Base-by-base conservation (phyloP, 345 rosid species). In the Aurinia saxatilis region DNA sequence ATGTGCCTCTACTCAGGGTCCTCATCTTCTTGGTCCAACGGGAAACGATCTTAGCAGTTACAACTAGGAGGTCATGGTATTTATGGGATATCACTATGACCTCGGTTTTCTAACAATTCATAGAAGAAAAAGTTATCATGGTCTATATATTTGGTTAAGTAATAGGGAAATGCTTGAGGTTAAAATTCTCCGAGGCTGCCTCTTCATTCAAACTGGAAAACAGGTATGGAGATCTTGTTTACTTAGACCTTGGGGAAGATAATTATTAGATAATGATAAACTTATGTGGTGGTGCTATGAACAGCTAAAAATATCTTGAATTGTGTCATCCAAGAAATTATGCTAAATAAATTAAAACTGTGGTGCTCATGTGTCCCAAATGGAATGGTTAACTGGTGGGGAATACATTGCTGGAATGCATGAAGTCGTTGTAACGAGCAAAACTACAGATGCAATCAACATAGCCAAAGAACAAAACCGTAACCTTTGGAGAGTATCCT, bases 21-120 rank as follows among this genome's bases (percentile, higher is more conserved):
- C 97, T n/a, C 93, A 87, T 79, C 97, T 92, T 70, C 97, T 90
- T 78, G 98, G 88, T 62, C 98, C 98, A 12, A 92, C 96, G 19
- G 98, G 96, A 50, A 87, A 95, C 76, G 91, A 92, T 76, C 96
- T 92, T 49, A 27, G 75, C 59, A 60, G 75, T 55, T 72, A 86
- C 73, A 83, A 87, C 25, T 66, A 88, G 80, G 89, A 85, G 64
- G 93, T 95, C 47, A 89, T 78, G 9, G 84, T 92, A 39, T 87
- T 92, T 80, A 97, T 95, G 11, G 97, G 98, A 46, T 92, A 92
- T 69, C 98, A 92, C 77, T 91, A 91, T 70, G 98, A 91, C 76
- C 84, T 91, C 25, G 87, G 89, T 76, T 92, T 92, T 69, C 77
- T 92, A 37, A 92, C 98, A 14, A 92, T 92, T 73, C 98, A 90